Evolutionary conservation across 2,329 filamentous ascomycete genomes (phyloP).

Genomic region (Aspergillus phoenicis): DNA sequence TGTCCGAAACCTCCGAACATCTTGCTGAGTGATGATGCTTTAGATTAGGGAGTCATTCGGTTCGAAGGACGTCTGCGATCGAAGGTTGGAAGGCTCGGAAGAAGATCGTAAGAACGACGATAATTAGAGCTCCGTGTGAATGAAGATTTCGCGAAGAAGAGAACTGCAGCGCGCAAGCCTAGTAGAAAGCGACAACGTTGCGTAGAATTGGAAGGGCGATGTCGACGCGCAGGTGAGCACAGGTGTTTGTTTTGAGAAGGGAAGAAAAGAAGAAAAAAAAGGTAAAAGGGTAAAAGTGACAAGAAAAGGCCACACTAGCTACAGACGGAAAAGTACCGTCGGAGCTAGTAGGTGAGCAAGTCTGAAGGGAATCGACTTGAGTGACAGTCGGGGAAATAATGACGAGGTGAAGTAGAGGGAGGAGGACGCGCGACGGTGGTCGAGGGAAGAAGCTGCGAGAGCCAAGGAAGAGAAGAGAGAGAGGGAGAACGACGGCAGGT

Average conservation of each 20-base stretch:
- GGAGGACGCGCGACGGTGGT: slow-evolving; percentile 8
- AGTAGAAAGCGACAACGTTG: slow-evolving; percentile 1
- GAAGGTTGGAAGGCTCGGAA: background rate
- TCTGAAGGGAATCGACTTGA: slow-evolving; percentile 15
- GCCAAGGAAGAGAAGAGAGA: background rate
- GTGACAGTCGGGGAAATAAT: slow-evolving; percentile 3
- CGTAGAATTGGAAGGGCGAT: slow-evolving; percentile 7
- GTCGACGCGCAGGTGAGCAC: slow-evolving; percentile 19
- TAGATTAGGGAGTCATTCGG: slow-evolving; percentile 35
- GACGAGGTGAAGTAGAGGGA: slow-evolving; percentile 3
- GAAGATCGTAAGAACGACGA: background rate
- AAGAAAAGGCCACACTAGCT: slow-evolving; percentile 21
- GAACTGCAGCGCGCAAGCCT: slow-evolving; percentile 10
- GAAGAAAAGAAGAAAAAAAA: slow-evolving; percentile 1
- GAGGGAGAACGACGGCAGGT: background rate
- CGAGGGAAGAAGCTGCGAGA: slow-evolving; percentile 1
- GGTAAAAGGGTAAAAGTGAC: background rate
- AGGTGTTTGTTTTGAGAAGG: slow-evolving; percentile 14
- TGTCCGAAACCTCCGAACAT: slow-evolving; percentile 60
- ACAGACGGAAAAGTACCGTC: slow-evolving; percentile 19
- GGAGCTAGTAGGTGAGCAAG: slow-evolving; percentile 19
- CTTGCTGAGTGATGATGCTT: slow-evolving; percentile 29
- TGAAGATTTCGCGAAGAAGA: slow-evolving; percentile 5
- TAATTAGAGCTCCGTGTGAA: background rate
- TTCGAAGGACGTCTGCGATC: slow-evolving; percentile 16